Evolutionary conservation across 2,329 filamentous ascomycete species (phyloP).

Genomic region (Trichoderma sp.): DNA sequence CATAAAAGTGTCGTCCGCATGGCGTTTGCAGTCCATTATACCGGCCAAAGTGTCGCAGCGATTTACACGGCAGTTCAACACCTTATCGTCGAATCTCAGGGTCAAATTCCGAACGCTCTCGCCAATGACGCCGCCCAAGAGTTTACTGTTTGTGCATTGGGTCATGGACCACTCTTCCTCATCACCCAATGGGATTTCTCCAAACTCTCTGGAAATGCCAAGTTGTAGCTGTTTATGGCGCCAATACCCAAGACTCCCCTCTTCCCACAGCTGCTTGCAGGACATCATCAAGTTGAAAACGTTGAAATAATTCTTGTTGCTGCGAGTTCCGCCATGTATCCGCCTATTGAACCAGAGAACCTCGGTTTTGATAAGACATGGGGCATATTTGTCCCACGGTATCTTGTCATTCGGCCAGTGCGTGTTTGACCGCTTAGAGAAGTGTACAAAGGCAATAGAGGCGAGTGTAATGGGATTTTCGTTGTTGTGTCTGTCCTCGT

Average conservation of each 20-base stretch:
- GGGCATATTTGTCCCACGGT: slow-evolving; percentile 12
- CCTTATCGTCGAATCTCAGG: slow-evolving; percentile 20
- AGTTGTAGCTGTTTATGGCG: slow-evolving; percentile 1
- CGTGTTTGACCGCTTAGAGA: not conserved
- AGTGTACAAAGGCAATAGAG: slow-evolving; percentile 13
- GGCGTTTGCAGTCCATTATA: not conserved
- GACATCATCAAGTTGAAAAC: slow-evolving; percentile 16
- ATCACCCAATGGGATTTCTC: slow-evolving; percentile 9
- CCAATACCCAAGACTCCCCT: slow-evolving; percentile 16
- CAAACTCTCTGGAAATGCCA: slow-evolving; percentile 4
- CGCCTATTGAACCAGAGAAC: slow-evolving; percentile 2
- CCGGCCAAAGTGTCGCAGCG: slow-evolving; percentile 10
- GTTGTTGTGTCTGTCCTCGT: slow-evolving; percentile 11
- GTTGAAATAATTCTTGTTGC: not conserved
- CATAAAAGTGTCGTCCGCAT: not conserved
- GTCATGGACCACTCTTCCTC: slow-evolving; percentile 1
- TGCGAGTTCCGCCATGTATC: not conserved
- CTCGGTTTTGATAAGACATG: slow-evolving; percentile 7
- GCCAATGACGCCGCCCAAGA: slow-evolving; percentile 12
- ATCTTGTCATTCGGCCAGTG: slow-evolving; percentile 7
- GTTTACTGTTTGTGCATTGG: not conserved
- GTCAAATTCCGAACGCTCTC: not conserved
- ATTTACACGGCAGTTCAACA: slow-evolving; percentile 2
- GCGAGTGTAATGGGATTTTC: slow-evolving; percentile 12
- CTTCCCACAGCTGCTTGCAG: slow-evolving; percentile 18